Evolutionary conservation across 2,329 filamentous ascomycete species (phyloP), one percentile per base, ranked within the genome.

Genomic region (Cladosporium cucumerinum): DNA sequence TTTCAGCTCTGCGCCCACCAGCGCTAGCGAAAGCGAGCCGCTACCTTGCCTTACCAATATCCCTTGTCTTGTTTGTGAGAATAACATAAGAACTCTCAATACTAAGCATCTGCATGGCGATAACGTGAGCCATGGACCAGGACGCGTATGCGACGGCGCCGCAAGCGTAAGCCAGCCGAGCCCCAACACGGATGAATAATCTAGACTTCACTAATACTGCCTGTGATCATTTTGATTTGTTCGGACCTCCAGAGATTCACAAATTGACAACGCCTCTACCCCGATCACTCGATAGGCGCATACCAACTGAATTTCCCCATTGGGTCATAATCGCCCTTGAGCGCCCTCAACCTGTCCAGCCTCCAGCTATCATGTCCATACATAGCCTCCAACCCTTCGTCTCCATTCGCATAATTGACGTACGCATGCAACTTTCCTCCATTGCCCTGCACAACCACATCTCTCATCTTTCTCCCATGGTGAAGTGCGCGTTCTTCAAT

Each of bases 261-360:
- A 12, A 2, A 46, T 6, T 8, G 36, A 43, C 18, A 43, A 16
- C 5, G 16, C 6, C n/a, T 26, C 7, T 14, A 18, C 32, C 26
- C 8, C 7, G 3, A 55, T 61, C 46, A 61, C 28, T 52, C 58
- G 18, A 51, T 52, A 5, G 74, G 75, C 11, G 66, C 72, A 57
- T 76, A 77, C 61, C 71, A 76, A 12, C 67, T 71, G 46, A 78
- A 76, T 51, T 58, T 64, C 0, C 71, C 68, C 16, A 72, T 57
- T 0, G 75, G 75, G 65, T 78, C 77, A 55, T 75, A 78, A 61
- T 71, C 70, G 25, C 65, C 66, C 66, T 78, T 78, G 34, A 78
- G 63, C 0, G 61, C 67, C 63, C 67, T 65, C 10, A 78, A 69
- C 63, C 69, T 73, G 46, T 74, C 60, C 48, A 76, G 61, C 23